Evolutionary conservation across 2,329 filamentous ascomycete genomes (phyloP).

Genomic region (Periconia sp.): DNA sequence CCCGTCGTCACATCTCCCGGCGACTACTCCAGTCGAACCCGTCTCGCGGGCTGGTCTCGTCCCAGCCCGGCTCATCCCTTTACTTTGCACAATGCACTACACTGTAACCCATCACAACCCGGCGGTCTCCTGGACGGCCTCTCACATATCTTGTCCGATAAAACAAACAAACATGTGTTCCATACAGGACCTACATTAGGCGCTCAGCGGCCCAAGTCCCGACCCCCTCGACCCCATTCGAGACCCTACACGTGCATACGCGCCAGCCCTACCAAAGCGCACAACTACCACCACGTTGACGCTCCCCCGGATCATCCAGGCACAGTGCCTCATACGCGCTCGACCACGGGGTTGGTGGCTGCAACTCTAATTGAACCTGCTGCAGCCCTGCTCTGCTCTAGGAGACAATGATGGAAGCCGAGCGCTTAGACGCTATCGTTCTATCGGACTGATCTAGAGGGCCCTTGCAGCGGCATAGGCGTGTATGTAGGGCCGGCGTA

Average conservation of each 20-base stretch:
- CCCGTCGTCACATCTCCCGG: not conserved
- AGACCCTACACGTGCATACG: slow-evolving; percentile 3
- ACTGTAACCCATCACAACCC: slow-evolving; percentile 7
- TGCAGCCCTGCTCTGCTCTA: slow-evolving; percentile 13
- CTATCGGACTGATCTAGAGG: too few species aligned
- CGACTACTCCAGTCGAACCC: slow-evolving; percentile 4
- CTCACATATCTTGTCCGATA: slow-evolving; percentile 9
- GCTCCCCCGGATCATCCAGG: slow-evolving; percentile 7
- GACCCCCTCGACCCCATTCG: slow-evolving; percentile 15
- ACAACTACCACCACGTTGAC: slow-evolving; percentile 1
- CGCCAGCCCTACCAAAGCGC: slow-evolving; percentile 16
- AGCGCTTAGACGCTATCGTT: slow-evolving; percentile 9
- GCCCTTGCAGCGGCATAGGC: slow-evolving; percentile 3
- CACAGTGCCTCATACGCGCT: slow-evolving; percentile 9
- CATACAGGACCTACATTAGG: slow-evolving; percentile 22
- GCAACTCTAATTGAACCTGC: slow-evolving; percentile 33
- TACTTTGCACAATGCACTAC: slow-evolving; percentile 2
- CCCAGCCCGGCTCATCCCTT: not conserved
- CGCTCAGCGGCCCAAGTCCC: slow-evolving; percentile 32
- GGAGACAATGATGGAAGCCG: slow-evolving; percentile 8
- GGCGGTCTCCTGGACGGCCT: slow-evolving; percentile 13
- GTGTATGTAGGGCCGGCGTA: not conserved
- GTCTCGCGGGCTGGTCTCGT: slow-evolving; percentile 10
- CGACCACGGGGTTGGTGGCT: slow-evolving; percentile 20
- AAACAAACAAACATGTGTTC: slow-evolving; percentile 24